Evolutionary conservation across 2,329 filamentous ascomycete species (phyloP).

Genomic region (Colletotrichum spaethianum): DNA sequence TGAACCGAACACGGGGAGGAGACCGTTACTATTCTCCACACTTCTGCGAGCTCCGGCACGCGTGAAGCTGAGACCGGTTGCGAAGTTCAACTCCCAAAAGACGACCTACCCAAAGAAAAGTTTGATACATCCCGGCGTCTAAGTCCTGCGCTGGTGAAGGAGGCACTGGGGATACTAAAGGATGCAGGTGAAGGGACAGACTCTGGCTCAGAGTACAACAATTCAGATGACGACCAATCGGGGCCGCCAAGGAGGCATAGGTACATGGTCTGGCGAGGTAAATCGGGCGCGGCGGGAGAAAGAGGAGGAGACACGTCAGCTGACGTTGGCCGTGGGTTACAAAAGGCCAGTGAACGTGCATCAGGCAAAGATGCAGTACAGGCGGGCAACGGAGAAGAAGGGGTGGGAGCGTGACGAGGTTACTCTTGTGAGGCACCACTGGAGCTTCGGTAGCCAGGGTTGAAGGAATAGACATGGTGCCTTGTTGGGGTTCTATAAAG

Average conservation of each 20-base stretch:
- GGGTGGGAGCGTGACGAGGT: conserved; percentile 36
- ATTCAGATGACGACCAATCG: no score
- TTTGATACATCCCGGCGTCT: background rate
- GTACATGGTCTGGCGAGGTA: background rate
- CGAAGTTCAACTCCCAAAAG: background rate
- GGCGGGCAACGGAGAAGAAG: conserved; percentile 22
- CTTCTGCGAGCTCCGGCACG: background rate
- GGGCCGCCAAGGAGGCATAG: no score
- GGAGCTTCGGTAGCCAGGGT: background rate
- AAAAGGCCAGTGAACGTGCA: conserved; percentile 31
- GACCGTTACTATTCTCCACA: background rate
- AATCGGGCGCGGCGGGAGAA: background rate
- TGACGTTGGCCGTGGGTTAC: conserved; percentile 13
- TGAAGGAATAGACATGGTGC: background rate
- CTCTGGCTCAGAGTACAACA: background rate
- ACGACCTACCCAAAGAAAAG: background rate
- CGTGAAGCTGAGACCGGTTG: background rate
- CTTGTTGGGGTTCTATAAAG: background rate
- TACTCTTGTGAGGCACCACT: conserved; percentile 32
- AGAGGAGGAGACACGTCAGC: conserved; percentile 8
- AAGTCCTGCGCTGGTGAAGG: background rate
- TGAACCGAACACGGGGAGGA: background rate
- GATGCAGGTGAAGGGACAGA: background rate
- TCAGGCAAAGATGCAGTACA: conserved; percentile 14
- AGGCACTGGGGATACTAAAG: background rate